Percentiles rank a stretch among this genome's conserved stretches.
phyloP scores from a whole-genome alignment of 2,329 filamentous ascomycete species.

The Exophiala aquamarina region DNA sequence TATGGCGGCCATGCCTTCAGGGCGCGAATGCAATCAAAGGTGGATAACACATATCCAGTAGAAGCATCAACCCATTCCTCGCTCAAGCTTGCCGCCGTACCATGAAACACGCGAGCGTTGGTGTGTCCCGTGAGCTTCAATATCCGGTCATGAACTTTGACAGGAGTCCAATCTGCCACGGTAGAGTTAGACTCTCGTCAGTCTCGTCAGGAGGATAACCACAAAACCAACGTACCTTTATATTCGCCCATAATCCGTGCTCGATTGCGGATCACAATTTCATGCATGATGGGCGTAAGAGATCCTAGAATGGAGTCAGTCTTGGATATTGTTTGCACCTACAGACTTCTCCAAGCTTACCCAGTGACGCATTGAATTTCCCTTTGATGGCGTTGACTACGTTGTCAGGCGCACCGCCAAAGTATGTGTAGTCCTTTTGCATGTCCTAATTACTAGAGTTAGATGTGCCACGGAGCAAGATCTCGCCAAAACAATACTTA shows the following conservation, averaged over 20 bases:
- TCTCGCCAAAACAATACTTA: conserved; percentile 3
- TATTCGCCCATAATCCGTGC: neutral
- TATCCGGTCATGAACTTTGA: conserved; percentile 1
- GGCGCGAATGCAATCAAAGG: conserved; percentile 28
- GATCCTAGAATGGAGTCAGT: neutral
- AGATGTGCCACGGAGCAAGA: neutral
- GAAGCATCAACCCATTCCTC: conserved; percentile 1
- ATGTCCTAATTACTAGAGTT: neutral
- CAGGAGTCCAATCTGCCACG: conserved; percentile 3
- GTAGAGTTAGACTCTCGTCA: neutral
- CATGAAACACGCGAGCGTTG: conserved; percentile 2
- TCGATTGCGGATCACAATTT: conserved; percentile 2
- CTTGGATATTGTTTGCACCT: neutral
- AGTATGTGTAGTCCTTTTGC: conserved; percentile 3
- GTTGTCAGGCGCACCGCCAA: conserved; percentile 1
- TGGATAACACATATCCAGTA: conserved; percentile 2
- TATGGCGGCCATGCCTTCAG: conserved; percentile 45
- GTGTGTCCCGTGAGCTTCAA: neutral
- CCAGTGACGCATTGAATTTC: conserved; percentile 4
- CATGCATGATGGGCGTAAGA: conserved; percentile 3
- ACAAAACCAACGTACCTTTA: neutral
- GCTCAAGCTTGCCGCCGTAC: neutral
- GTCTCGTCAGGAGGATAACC: neutral
- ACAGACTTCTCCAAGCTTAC: neutral
- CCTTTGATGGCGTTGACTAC: conserved; percentile 4